Conservation (phyloP, 2,329 filamentous ascomycete species). For the Hirsutella minnesotensis region DNA sequence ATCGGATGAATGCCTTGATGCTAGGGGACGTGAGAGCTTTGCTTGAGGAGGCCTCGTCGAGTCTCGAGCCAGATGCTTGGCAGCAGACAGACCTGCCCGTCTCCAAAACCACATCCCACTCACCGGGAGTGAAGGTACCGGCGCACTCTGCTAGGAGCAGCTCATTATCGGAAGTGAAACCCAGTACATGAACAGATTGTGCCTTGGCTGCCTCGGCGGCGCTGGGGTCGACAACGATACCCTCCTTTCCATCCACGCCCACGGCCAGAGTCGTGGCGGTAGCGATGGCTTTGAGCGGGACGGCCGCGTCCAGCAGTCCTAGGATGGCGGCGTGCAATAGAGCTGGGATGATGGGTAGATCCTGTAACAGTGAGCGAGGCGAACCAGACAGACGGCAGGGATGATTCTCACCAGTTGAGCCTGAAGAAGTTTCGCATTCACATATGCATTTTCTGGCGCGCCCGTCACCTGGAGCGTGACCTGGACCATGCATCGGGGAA, state of each 20-base stretch:
- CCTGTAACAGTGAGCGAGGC: constrained; percentile 30
- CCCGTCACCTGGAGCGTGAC: constrained; percentile 67
- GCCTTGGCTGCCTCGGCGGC: constrained; percentile 49
- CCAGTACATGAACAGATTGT: constrained; percentile 69
- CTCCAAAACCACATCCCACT: constrained; percentile 63
- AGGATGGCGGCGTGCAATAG: constrained; percentile 71
- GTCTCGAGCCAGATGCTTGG: constrained; percentile 21
- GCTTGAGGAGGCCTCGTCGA: constrained; percentile 34
- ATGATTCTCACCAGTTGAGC: constrained; percentile 42
- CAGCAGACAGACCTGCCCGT: constrained; percentile 56
- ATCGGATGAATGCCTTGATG: constrained; percentile 49
- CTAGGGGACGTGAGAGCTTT: constrained; percentile 29
- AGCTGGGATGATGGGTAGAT: constrained; percentile 68
- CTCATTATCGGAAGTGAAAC: constrained; percentile 63
- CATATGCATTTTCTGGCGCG: constrained; percentile 55
- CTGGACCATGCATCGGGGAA: constrained; percentile 68
- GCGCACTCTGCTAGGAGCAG: constrained; percentile 72
- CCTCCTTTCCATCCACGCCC: constrained; percentile 24
- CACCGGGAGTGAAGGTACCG: constrained; percentile 61
- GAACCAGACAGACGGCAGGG: neutral
- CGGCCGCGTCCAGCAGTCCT: constrained; percentile 67
- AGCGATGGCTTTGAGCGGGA: constrained; percentile 66
- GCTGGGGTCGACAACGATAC: constrained; percentile 48
- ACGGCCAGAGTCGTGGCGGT: constrained; percentile 55
- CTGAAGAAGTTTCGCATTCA: constrained; percentile 47